Percentiles rank a stretch among this genome's conserved stretches.
Evolutionary conservation across 2,329 filamentous ascomycete species (phyloP).

Genomic region (Calonectria pseudoturangicola): DNA sequence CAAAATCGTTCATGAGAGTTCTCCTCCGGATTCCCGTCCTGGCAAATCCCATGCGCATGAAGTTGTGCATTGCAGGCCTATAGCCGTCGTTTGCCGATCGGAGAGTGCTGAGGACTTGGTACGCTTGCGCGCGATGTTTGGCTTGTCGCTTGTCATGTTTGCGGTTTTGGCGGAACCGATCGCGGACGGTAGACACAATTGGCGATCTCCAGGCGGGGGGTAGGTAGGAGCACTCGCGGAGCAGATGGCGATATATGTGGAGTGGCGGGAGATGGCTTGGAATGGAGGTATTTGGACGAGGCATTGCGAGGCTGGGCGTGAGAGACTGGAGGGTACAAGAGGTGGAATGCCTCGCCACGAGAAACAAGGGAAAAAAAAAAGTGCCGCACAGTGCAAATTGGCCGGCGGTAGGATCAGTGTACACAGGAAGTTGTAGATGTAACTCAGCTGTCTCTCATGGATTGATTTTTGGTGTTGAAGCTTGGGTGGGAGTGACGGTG

Average conservation of each 20-base stretch:
- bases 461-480: slow-evolving; percentile 33
- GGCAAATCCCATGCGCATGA: slow-evolving; percentile 72
- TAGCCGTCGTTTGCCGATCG: slow-evolving; percentile 73
- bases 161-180: slow-evolving; percentile 67
- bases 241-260: slow-evolving; percentile 74
- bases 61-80: slow-evolving; percentile 64
- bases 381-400: slow-evolving; percentile 10
- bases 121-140: slow-evolving; percentile 63
- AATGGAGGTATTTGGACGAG: slow-evolving; percentile 52
- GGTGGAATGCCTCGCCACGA: slow-evolving; percentile 36
- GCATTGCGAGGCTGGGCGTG: slow-evolving; percentile 50
- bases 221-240: slow-evolving; percentile 77
- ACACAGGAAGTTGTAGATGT: background rate
- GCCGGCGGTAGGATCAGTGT: background rate
- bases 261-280: slow-evolving; percentile 52
- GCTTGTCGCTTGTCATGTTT: slow-evolving; percentile 54
- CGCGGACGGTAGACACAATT: slow-evolving; percentile 65
- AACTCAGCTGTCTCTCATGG: background rate
- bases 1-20: slow-evolving; percentile 65
- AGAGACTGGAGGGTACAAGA: background rate
- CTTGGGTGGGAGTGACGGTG: slow-evolving; percentile 13
- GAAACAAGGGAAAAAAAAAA: background rate
- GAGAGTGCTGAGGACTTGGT: slow-evolving; percentile 67
- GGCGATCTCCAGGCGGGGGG: slow-evolving; percentile 69
- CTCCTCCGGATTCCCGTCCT: slow-evolving; percentile 71